phyloP scores from a whole-genome alignment of 805 yeast species.

The Saturnispora gosingensis region DNA sequence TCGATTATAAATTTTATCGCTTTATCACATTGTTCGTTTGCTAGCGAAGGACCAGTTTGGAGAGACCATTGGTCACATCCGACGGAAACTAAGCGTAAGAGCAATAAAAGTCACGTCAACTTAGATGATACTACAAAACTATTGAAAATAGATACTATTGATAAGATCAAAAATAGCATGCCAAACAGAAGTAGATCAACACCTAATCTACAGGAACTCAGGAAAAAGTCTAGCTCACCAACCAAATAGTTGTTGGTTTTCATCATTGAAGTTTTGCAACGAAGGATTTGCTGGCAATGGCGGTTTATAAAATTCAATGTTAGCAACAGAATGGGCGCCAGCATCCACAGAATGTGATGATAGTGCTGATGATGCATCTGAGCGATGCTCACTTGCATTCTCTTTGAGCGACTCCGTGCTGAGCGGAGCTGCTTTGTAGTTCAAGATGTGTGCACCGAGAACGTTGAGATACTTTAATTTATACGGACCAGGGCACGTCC shows the following conservation, averaged over 20 bases:
- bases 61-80: conserved; percentile 18
- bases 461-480: background rate
- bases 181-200: conserved; percentile 4
- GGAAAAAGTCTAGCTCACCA: background rate
- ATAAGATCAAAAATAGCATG: conserved; percentile 4
- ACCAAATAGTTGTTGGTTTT: background rate
- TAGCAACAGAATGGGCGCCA: background rate
- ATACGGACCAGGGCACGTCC: background rate
- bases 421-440: background rate
- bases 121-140: conserved; percentile 3
- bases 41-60: conserved; percentile 22
- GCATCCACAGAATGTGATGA: background rate
- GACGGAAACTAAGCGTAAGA: background rate
- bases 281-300: background rate
- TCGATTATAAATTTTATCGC: conserved; percentile 66
- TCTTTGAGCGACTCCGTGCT: no score
- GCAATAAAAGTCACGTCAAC: background rate
- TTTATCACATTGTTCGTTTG: conserved; percentile 42
- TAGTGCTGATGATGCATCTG: background rate
- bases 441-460: background rate
- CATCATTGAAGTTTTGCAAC: background rate
- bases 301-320: background rate
- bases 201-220: conserved; percentile 1
- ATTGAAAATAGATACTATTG: conserved; percentile 4
- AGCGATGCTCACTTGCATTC: background rate